These are phyloP conservation scores for Avena atlantica DNA, from an alignment of 176 grass and related monocot species.

Conservation along the genomic window DNA sequence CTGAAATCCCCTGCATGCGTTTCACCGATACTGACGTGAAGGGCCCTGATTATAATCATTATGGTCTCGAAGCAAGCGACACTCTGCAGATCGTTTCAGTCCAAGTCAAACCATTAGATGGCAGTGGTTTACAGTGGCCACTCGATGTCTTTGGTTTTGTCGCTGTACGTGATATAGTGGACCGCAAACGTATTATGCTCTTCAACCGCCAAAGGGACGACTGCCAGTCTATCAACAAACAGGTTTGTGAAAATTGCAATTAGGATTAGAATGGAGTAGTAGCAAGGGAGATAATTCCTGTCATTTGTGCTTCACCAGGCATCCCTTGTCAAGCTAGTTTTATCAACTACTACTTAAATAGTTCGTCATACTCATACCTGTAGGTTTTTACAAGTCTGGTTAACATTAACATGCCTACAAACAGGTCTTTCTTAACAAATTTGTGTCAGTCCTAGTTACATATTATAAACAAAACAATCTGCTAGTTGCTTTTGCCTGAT, in stretches of 20 bases:
- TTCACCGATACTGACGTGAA: not conserved
- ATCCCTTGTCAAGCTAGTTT: no score
- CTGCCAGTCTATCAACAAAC: not conserved
- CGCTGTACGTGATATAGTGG: not conserved
- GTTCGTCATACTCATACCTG: no score
- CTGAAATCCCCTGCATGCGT: not conserved
- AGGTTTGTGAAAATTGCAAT: not conserved
- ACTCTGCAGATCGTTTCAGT: constrained; percentile 8
- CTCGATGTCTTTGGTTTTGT: not conserved
- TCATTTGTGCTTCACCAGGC: no score
- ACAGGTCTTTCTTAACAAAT: no score
- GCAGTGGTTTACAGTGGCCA: not conserved
- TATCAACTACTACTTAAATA: no score
- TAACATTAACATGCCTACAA: no score
- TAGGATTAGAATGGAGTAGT: not conserved
- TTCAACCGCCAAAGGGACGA: not conserved
- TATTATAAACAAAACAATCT: not conserved
- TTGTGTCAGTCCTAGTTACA: not conserved
- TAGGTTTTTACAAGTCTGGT: no score
- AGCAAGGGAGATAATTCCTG: no score
- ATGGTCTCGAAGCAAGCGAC: not conserved
- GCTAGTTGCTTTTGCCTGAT: not conserved
- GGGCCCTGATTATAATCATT: not conserved
- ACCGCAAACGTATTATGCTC: not conserved
- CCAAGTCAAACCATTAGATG: not conserved